phyloP scores from a whole-genome alignment of 2,329 filamentous ascomycete species.

The Myriosclerotinia curreyana region DNA sequence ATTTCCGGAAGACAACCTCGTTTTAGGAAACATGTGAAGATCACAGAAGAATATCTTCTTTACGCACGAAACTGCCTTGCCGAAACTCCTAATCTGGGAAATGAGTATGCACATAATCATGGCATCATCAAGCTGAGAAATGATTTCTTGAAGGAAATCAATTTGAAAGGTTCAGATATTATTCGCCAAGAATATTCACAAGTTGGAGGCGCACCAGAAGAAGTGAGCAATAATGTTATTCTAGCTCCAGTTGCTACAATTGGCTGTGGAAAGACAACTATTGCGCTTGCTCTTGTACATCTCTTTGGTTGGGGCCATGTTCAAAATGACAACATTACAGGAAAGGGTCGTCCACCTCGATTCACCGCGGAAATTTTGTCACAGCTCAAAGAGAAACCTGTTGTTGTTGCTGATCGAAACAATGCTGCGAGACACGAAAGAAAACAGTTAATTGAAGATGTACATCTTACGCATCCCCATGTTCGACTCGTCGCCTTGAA shows the following conservation, averaged over 20 bases:
- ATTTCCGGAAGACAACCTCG: constrained; percentile 72
- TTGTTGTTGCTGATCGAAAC: constrained; percentile 88
- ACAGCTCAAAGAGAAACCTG: constrained; percentile 61
- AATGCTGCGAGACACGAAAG: constrained; percentile 88
- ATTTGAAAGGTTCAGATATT: constrained; percentile 84
- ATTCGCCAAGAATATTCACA: constrained; percentile 68
- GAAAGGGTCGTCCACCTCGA: constrained; percentile 69
- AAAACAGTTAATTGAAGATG: constrained; percentile 79
- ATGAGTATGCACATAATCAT: constrained; percentile 80
- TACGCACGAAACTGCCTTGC: constrained; percentile 75
- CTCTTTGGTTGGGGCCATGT: constrained; percentile 90
- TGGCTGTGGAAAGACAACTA: constrained; percentile 93
- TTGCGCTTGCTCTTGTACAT: constrained; percentile 75
- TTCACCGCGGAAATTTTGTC: constrained; percentile 72
- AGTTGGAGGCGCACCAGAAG: constrained; percentile 47
- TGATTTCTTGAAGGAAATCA: constrained; percentile 79
- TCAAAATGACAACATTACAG: constrained; percentile 94
- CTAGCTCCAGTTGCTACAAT: constrained; percentile 91
- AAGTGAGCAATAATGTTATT: constrained; percentile 66
- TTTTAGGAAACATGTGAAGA: constrained; percentile 80
- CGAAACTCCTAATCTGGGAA: constrained; percentile 62
- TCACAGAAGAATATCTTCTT: constrained; percentile 85
- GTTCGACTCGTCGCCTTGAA: constrained; percentile 81
- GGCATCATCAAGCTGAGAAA: constrained; percentile 90
- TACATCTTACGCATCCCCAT: constrained; percentile 58